Conservation (phyloP, 2,329 filamentous ascomycete species). For the Fusarium goolgardi region DNA sequence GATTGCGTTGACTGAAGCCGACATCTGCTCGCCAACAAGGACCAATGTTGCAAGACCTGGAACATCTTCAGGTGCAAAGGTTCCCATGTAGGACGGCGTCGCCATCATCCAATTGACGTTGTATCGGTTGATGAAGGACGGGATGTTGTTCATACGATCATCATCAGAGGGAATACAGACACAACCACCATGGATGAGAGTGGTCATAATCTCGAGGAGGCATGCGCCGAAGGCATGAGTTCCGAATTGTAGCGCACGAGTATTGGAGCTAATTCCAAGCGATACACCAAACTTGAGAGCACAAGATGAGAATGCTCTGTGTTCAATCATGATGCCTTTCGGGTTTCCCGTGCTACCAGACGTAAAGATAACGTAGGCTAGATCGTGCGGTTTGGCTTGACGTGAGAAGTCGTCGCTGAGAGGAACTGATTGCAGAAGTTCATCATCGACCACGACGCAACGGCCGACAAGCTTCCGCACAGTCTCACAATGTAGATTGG, state of each 20-base stretch:
- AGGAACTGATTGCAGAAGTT: background rate
- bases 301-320: conserved; percentile 8
- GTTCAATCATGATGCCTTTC: conserved; percentile 29
- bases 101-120: conserved; percentile 32
- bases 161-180: conserved; percentile 42
- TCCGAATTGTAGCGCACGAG: conserved; percentile 31
- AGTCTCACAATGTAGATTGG: background rate
- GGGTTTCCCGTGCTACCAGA: conserved; percentile 41
- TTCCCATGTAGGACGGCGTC: conserved; percentile 29
- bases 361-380: conserved; percentile 36
- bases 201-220: conserved; percentile 25
- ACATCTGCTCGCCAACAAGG: conserved; percentile 15
- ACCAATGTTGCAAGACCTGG: conserved; percentile 5
- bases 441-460: conserved; percentile 2
- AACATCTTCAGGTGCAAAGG: background rate
- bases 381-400: background rate
- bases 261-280: background rate
- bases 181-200: conserved; percentile 26
- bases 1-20: background rate
- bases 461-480: background rate
- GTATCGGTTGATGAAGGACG: conserved; percentile 12
- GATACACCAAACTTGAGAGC: background rate
- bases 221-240: conserved; percentile 38
- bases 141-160: conserved; percentile 38
- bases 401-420: background rate